Percentiles rank a stretch among this genome's conserved stretches.
phyloP scores from a whole-genome alignment of 2,329 filamentous ascomycete genomes.

The Sphaerostilbella broomeana region DNA sequence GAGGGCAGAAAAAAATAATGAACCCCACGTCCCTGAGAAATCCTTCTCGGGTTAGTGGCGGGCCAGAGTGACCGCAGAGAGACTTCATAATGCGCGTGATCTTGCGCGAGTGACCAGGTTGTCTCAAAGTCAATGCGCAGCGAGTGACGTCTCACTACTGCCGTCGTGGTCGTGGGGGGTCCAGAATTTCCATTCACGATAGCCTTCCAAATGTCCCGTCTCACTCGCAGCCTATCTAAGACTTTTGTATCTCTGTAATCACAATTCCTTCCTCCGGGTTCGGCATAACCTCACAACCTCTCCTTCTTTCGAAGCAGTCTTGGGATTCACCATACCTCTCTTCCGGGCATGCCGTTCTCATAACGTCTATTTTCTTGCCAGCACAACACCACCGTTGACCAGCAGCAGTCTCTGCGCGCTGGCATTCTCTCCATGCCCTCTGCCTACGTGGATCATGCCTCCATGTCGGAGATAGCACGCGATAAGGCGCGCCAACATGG shows the following conservation, averaged over 20 bases:
- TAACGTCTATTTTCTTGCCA: not conserved
- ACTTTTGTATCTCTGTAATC: no score
- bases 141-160: conserved; percentile 10
- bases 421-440: conserved; percentile 43
- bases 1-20: no score
- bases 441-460: conserved; percentile 50
- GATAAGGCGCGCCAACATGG: conserved; percentile 25
- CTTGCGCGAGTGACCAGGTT: conserved; percentile 1
- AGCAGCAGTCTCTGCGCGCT: conserved; percentile 1
- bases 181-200: conserved; percentile 4
- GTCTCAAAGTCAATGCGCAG: not conserved
- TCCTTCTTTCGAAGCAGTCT: not conserved
- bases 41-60: not conserved
- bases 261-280: no score
- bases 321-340: conserved; percentile 2
- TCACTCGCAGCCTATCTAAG: no score
- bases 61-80: conserved; percentile 6
- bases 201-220: no score
- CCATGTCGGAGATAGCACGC: conserved; percentile 47
- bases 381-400: not conserved
- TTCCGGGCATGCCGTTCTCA: conserved; percentile 11
- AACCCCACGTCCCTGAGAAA: conserved; percentile 4
- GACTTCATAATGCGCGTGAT: not conserved
- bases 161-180: not conserved
- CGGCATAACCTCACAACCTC: not conserved